Evolutionary conservation across 2,329 filamentous ascomycete genomes (phyloP).

Genomic region (Neonectria ditissima): DNA sequence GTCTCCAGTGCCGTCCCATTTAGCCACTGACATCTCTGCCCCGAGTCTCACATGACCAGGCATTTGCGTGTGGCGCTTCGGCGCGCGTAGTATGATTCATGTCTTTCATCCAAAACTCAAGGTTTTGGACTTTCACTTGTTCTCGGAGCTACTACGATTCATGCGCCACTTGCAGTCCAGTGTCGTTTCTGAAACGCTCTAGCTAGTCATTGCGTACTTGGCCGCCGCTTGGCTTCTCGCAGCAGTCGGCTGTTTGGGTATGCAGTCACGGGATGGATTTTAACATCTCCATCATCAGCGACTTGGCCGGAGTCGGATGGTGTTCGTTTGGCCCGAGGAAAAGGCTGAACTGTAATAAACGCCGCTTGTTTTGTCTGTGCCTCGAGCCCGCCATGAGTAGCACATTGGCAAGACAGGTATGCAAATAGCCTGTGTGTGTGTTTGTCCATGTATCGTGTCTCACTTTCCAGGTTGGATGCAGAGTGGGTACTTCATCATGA

Average conservation of each 20-base stretch:
- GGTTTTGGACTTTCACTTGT: conserved; percentile 1
- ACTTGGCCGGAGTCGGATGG: background rate
- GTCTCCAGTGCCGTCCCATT: background rate
- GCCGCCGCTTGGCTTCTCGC: background rate
- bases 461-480: too few species aligned
- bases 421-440: too few species aligned
- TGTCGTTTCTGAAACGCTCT: background rate
- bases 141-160: conserved; percentile 5
- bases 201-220: background rate
- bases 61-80: background rate
- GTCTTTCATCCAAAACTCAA: background rate
- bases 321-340: background rate
- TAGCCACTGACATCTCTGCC: background rate
- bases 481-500: background rate
- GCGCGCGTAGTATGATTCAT: conserved; percentile 5
- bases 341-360: background rate
- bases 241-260: background rate
- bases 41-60: background rate
- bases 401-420: background rate
- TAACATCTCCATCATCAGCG: background rate
- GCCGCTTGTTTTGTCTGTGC: background rate
- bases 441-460: too few species aligned
- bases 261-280: background rate
- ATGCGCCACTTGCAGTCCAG: background rate
- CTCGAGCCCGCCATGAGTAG: background rate